Percentiles rank a stretch among this genome's conserved stretches.
These are phyloP conservation scores for Fusarium miscanthi DNA, from an alignment of 2,329 filamentous ascomycete species.

Conservation along the genomic window DNA sequence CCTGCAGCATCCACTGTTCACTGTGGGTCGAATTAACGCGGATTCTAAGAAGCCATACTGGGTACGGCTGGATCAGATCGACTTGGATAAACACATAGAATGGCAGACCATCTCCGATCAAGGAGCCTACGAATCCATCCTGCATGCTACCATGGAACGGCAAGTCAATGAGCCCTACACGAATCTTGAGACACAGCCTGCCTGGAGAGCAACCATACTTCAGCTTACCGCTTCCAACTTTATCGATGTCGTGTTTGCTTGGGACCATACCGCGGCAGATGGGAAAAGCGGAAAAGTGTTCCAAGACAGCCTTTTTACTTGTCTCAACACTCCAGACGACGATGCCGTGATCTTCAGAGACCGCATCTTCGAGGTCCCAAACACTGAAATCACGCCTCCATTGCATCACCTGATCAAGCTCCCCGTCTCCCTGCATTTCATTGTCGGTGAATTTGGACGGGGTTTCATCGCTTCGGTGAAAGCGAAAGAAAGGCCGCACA, in stretches of 20 bases:
- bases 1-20: conserved; percentile 5
- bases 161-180: conserved; percentile 7
- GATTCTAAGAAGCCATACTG: conserved; percentile 8
- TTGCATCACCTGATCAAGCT: conserved; percentile 9
- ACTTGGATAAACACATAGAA: conserved; percentile 18
- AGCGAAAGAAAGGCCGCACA: not conserved
- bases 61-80: conserved; percentile 8
- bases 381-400: not conserved
- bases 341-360: not conserved
- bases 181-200: conserved; percentile 1
- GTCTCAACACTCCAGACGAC: not conserved
- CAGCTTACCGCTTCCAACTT: not conserved
- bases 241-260: conserved; percentile 22
- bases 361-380: conserved; percentile 9
- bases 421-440: not conserved
- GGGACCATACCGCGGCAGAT: conserved; percentile 24
- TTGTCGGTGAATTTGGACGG: not conserved
- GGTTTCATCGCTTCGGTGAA: not conserved
- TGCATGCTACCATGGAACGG: not conserved
- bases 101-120: conserved; percentile 1
- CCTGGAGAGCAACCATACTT: conserved; percentile 7
- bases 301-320: not conserved
- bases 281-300: conserved; percentile 25
- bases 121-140: not conserved
- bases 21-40: not conserved